Base-by-base conservation (phyloP, 768 basidiomycete genomes). In the Auricularia heimuer region DNA sequence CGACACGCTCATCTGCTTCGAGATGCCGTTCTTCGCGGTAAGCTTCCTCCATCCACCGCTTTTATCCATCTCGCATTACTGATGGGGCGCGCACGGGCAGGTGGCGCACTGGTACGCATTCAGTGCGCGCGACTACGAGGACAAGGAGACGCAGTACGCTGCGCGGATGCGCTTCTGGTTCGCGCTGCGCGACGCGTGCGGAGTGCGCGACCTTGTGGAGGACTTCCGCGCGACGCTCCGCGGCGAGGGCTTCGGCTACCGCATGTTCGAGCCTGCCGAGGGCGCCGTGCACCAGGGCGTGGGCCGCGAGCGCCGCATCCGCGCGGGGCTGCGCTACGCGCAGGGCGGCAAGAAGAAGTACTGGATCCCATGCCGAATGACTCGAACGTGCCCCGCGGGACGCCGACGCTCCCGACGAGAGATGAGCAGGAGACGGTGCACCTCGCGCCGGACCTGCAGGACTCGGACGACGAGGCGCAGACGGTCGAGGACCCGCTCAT, bases 41-140 rank as follows among this genome's bases (percentile, higher is more conserved):
- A 3, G 39, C 39, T 7, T 42, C 1, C 39, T 42, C 39, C 39
- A 7, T 8, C 39, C 8, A 1, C 8, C 39, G 39, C 12, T 14
- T 1, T 1, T 2, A 8, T 42, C 39, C 8, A 7, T 42, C 39
- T 42, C 8, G 39, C 39, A 8, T 42, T 7, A 42, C 39, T 42
- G 39, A 42, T 42, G 7, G 3, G 7, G 7, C 39, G 29, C 29
- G 29, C 29, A 29, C 29, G 29, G 8, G 39, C 39, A 42, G 39
- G 12, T 97, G 63, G 90, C 94, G 4, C 97, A 99, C 77, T 85
- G 90, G 78, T 98, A 89, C 71, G 97, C 97, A 35, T 99, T 99
- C 75, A 88, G 91, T 18, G 86, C 92, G 70, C 88, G 81, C 62
- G 94, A 97, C 75, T 98, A 90, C 74, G 83, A 94, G 66, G 89